Percentiles rank a stretch among this genome's conserved stretches.
phyloP scores from a whole-genome alignment of 1,284 basidiomycete species.

The Austroboletus niveus region DNA sequence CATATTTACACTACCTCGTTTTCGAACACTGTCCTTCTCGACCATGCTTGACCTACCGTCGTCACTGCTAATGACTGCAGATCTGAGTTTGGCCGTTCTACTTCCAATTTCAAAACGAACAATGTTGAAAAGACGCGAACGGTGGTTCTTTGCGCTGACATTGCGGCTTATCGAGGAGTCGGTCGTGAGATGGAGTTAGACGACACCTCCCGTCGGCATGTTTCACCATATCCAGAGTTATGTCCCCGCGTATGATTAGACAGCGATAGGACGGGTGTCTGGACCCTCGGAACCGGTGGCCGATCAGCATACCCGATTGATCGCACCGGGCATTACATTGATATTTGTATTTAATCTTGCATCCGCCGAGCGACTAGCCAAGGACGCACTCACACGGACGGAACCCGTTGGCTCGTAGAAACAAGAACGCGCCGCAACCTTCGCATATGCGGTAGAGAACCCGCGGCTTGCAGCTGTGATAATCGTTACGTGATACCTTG shows the following conservation, averaged over 20 bases:
- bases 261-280: neutral
- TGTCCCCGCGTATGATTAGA: neutral
- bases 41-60: no score
- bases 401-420: slow-evolving; percentile 13
- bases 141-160: neutral
- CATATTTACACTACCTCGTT: no score
- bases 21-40: no score
- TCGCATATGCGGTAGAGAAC: slow-evolving; percentile 21
- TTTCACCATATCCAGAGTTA: no score
- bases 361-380: slow-evolving; percentile 43
- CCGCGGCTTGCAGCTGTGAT: slow-evolving; percentile 17
- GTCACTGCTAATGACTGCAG: no score
- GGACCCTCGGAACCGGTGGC: no score
- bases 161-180: neutral
- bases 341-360: no score
- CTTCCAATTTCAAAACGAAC: no score
- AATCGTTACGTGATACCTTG: slow-evolving; percentile 5
- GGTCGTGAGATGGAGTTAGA: neutral
- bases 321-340: no score
- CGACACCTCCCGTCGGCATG: neutral
- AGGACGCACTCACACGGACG: slow-evolving; percentile 43
- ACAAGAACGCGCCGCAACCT: slow-evolving; percentile 9
- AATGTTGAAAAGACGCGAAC: neutral
- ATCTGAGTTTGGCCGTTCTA: no score
- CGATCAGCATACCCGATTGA: no score